Percentiles rank a stretch among this genome's conserved stretches.
Evolutionary conservation across 371 early-diverging fungal species (phyloP).

Genomic region (Mortierella sp.): DNA sequence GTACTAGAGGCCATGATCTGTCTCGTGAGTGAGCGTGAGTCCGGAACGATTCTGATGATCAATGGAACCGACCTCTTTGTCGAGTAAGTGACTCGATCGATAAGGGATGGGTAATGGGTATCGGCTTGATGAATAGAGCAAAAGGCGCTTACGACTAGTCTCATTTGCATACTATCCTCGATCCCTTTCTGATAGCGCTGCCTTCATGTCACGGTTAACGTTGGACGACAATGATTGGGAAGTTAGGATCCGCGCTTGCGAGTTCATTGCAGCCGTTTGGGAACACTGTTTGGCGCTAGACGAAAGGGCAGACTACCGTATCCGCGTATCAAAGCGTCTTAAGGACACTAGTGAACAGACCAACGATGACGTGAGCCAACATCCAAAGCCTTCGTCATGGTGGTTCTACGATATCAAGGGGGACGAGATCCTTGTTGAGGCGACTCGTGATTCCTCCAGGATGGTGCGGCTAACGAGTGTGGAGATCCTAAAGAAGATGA

Average conservation of each 20-base stretch:
- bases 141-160: too few relatives aligned
- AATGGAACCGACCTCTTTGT: slow-evolving; percentile 52
- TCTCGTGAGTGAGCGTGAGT: slow-evolving; percentile 59
- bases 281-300: slow-evolving; percentile 47
- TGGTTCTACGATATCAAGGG: slow-evolving; percentile 62
- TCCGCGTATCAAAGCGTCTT: slow-evolving; percentile 45
- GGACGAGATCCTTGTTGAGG: slow-evolving; percentile 62
- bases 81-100: slow-evolving; percentile 29
- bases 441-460: slow-evolving; percentile 45
- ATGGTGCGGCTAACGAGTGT: slow-evolving; percentile 37
- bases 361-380: background rate
- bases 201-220: slow-evolving; percentile 55
- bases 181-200: slow-evolving; percentile 47
- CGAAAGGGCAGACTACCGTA: slow-evolving; percentile 51
- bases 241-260: slow-evolving; percentile 62
- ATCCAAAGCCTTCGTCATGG: slow-evolving; percentile 24
- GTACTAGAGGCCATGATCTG: slow-evolving; percentile 66
- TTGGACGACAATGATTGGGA: slow-evolving; percentile 69
- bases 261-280: slow-evolving; percentile 63
- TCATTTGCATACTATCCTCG: too few relatives aligned
- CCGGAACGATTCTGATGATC: slow-evolving; percentile 50
- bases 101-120: background rate
- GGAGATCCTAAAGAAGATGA: slow-evolving; percentile 42
- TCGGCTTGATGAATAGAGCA: background rate
- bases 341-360: slow-evolving; percentile 15